These are phyloP conservation scores for Lachancea sp. DNA, from an alignment of 805 yeast species.

Conservation along the genomic window DNA sequence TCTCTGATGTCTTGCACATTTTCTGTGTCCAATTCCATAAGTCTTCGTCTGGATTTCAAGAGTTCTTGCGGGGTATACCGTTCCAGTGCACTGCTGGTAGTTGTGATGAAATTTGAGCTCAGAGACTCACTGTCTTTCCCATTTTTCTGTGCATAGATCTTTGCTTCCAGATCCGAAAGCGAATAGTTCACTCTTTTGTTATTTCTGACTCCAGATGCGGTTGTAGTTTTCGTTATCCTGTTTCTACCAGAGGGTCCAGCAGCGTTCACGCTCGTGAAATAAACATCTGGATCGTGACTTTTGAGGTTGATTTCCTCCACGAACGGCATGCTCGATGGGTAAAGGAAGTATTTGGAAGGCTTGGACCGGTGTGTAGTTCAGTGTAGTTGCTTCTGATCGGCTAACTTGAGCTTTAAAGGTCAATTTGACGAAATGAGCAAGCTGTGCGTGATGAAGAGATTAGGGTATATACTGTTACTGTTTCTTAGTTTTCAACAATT, in stretches of 20 bases:
- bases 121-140: slow-evolving; percentile 9
- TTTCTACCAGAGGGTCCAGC: slow-evolving; percentile 18
- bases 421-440: not conserved
- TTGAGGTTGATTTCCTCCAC: slow-evolving; percentile 32
- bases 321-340: slow-evolving; percentile 4
- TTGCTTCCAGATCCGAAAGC: slow-evolving; percentile 30
- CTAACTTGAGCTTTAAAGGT: not conserved
- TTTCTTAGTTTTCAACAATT: slow-evolving; percentile 7
- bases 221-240: slow-evolving; percentile 15
- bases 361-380: not conserved
- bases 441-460: no score
- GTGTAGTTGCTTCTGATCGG: not conserved
- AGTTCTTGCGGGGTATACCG: slow-evolving; percentile 27
- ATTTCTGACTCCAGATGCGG: slow-evolving; percentile 20
- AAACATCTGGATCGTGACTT: slow-evolving; percentile 30
- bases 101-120: slow-evolving; percentile 8
- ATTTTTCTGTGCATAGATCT: slow-evolving; percentile 19
- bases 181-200: slow-evolving; percentile 32
- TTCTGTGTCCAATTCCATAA: slow-evolving; percentile 32
- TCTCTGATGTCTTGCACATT: slow-evolving; percentile 25
- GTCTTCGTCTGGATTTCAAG: slow-evolving; percentile 28
- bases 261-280: slow-evolving; percentile 22
- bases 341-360: no score
- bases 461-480: no score
- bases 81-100: slow-evolving; percentile 14